Conservation (phyloP, 306 rosid species). For the Hippophae rhamnoides region DNA sequence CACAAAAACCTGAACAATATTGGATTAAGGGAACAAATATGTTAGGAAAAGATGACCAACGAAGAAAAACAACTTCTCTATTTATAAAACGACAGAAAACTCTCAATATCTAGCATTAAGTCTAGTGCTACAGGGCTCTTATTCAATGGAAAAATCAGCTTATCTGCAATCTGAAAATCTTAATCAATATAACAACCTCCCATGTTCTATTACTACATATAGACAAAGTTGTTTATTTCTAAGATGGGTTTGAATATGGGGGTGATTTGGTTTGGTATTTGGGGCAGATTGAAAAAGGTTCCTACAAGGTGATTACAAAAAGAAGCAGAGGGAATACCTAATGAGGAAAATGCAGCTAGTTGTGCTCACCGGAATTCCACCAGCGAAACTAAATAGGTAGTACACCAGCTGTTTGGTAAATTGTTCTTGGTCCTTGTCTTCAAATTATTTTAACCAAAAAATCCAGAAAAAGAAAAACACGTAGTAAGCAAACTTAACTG, state of each 20-base stretch:
- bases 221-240: neutral
- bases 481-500: too few relatives aligned
- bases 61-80: constrained; percentile 5
- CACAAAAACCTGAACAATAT: constrained; percentile 64
- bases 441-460: too few relatives aligned
- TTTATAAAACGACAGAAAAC: neutral
- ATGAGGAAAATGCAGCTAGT: constrained; percentile 57
- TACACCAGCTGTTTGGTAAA: constrained; percentile 79
- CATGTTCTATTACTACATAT: neutral
- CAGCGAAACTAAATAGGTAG: constrained; percentile 87
- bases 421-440: constrained; percentile 96
- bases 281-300: neutral
- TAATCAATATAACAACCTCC: too few relatives aligned
- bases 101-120: neutral
- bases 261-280: neutral
- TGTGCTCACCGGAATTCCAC: constrained; percentile 99
- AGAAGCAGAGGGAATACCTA: constrained; percentile 73
- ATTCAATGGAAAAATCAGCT: too few relatives aligned
- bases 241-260: constrained; percentile 1
- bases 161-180: too few relatives aligned
- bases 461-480: too few relatives aligned
- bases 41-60: neutral
- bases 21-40: neutral
- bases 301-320: constrained; percentile 13
- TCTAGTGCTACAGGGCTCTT: neutral